These are phyloP conservation scores for Geranomyces variabilis DNA, from an alignment of 192 early-diverging fungal genomes.

Conservation along the genomic window DNA sequence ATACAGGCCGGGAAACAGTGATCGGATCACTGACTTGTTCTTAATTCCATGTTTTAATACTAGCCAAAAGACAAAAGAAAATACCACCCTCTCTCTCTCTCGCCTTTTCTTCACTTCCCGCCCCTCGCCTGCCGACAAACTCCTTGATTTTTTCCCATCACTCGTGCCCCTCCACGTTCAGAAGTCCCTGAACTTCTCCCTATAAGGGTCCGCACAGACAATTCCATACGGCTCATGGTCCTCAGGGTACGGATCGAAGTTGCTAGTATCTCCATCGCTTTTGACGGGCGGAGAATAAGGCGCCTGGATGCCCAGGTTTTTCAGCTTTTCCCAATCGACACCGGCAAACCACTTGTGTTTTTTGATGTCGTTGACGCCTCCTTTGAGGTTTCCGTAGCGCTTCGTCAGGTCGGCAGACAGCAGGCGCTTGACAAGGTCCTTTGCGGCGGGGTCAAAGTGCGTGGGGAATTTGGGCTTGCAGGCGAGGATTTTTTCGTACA, in stretches of 20 bases:
- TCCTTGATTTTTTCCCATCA: too few relatives aligned
- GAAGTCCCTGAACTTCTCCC: conserved; percentile 77
- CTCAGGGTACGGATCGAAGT: conserved; percentile 96
- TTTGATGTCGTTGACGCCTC: conserved; percentile 87
- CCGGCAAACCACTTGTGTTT: conserved; percentile 93
- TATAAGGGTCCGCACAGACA: conserved; percentile 68
- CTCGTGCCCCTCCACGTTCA: conserved; percentile 23
- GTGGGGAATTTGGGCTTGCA: conserved; percentile 73
- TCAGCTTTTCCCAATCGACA: conserved; percentile 85
- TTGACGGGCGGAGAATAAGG: conserved; percentile 84
- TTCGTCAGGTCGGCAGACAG: conserved; percentile 75
- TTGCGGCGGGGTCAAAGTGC: conserved; percentile 73
- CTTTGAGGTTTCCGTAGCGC: conserved; percentile 76
- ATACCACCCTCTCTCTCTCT: too few relatives aligned
- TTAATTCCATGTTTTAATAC: too few relatives aligned
- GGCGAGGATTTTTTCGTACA: conserved; percentile 74
- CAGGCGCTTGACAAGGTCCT: conserved; percentile 72
- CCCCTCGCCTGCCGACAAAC: too few relatives aligned
- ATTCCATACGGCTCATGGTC: conserved; percentile 87
- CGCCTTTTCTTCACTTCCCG: too few relatives aligned
- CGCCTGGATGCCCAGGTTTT: conserved; percentile 72
- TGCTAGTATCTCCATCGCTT: conserved; percentile 86
- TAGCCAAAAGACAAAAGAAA: too few relatives aligned
- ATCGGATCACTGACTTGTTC: too few relatives aligned
- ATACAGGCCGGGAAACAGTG: too few relatives aligned